Base-by-base conservation (phyloP, 441 rosid species). In the Brassica hybrid region DNA sequence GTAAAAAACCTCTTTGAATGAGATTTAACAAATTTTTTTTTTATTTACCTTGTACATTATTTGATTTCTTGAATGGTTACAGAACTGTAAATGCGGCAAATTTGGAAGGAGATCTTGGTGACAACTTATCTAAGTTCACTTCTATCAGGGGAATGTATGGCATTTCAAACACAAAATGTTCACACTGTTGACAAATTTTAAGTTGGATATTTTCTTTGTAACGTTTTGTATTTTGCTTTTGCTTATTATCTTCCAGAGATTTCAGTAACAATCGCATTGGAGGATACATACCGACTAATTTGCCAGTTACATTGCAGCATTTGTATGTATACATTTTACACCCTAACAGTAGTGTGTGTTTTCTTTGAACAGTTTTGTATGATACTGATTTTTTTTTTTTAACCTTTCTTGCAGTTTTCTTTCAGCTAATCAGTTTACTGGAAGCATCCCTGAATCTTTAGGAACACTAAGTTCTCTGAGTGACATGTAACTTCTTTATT, bases 41-140 rank as follows among this genome's bases (percentile, higher is more conserved):
- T 7, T 14, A 69, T 69, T 45, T 36, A 72, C 48, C 16, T 56
- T 56, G 56, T 61, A 59, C 7, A 38, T 71, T 10, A 14, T 30
- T 21, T 16, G 25, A 43, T 36, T 63, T 23, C 13, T 61, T 61
- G 60, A 77, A 38, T 62, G 73, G 81, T 83, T 76, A 7, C 81
- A 96, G 99, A 84, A 77, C 81, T 82, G 89, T 96, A 36, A 92
- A 88, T 85, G 98, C 88, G 62, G 98, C 97, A 43, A 91, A 92
- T 84, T 87, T 96, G 90, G 88, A 91, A 83, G 99, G 99, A 78
- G 90, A 85, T 81, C 89, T 96, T 75, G 97, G 97, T 30, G 85
- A 90, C 62, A 76, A 66, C 87, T 88, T 96, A 79, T 84, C 81
- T 43, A 72, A 65, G 48, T 96, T 96, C 81, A 48, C 92, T 79